Evolutionary conservation across 306 rosid species (phyloP), one percentile per base, ranked within the genome.

Genomic region (Echinosophora koreensis): DNA sequence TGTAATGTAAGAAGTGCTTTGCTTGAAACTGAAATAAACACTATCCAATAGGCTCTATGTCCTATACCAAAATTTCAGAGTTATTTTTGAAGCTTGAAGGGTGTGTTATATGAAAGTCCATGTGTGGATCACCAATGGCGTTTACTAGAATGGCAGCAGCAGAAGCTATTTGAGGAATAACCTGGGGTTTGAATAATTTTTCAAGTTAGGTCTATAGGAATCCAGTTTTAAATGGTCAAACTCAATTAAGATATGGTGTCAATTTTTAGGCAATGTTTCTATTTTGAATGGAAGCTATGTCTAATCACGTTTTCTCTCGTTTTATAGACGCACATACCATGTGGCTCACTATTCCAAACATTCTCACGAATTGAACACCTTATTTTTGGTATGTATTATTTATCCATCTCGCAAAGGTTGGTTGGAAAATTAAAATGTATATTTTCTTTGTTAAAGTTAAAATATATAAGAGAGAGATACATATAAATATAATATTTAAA

Each of bases 1-100:
- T 85, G 60, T 6, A 44, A 73, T 68, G 64, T 74, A 77, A 89
- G 86, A 77, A 81, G 85, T 72, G 81, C 80, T 32, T 88, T 84
- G 91, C 96, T 92, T 92, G 75, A 82, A 77, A 71, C 82, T 51
- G 73, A 77, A 64, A 81, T 92, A 86, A 83, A 84, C 65, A 66
- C 54, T 61, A 14, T 57, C 78, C 58, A 54, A n/a, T 67, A 34
- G 49, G 59, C 51, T 22, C 52, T 42, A 28, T 50, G 82, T 37
- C 73, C 72, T 66, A 67, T 15, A 13, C 61, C 27, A 42, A 69
- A 35, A 66, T 76, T 82, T 34, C 82, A 77, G 44, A 8, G 5
- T 81, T 76, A 14, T 77, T 49, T 65, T 75, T 82, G 58, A 77
- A 37, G 73, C 71, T 82, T 72, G 6, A 71, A 82, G 86, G 54